Evolutionary conservation across 495 filamentous ascomycete genomes (phyloP).

Genomic region (Aspergillus incahuasiensis): DNA sequence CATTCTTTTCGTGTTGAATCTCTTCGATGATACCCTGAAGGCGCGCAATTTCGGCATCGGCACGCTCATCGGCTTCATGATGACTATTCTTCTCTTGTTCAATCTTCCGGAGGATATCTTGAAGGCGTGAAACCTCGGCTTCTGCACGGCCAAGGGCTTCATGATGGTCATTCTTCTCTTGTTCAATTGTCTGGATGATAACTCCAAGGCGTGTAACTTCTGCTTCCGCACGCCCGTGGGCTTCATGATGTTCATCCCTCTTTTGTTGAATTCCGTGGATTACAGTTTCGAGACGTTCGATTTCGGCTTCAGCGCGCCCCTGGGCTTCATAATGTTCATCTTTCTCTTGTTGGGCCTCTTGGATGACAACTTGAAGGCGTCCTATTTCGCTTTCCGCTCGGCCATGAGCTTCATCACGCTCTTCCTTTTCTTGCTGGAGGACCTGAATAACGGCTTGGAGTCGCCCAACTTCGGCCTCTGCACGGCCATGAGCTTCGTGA

Average conservation of each 20-base stretch:
- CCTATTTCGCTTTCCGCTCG: constrained; percentile 37
- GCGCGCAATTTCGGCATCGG: constrained; percentile 20
- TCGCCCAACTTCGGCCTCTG: constrained; percentile 20
- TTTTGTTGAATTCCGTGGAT: constrained; percentile 14
- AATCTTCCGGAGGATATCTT: constrained; percentile 16
- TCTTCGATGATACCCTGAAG: constrained; percentile 16
- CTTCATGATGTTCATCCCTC: constrained; percentile 14
- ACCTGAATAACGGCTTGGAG: constrained; percentile 23
- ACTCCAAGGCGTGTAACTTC: constrained; percentile 21
- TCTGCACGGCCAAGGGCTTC: constrained; percentile 16
- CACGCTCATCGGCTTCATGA: constrained; percentile 9
- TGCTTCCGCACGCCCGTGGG: constrained; percentile 15
- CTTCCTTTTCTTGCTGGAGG: constrained; percentile 7
- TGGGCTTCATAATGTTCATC: constrained; percentile 12
- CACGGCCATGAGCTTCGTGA: constrained; percentile 12
- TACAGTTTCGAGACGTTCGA: constrained; percentile 21
- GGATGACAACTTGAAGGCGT: constrained; percentile 12
- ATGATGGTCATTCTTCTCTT: constrained; percentile 12
- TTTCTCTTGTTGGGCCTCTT: constrained; percentile 6
- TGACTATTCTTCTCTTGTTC: constrained; percentile 12
- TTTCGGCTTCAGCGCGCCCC: constrained; percentile 3
- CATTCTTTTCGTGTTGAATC: constrained; percentile 11
- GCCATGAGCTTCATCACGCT: constrained; percentile 44
- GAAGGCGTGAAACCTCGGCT: constrained; percentile 18
- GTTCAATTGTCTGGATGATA: constrained; percentile 12